Conservation (phyloP, 352 stramenopile species). For the Phytophthora podocarpi region DNA sequence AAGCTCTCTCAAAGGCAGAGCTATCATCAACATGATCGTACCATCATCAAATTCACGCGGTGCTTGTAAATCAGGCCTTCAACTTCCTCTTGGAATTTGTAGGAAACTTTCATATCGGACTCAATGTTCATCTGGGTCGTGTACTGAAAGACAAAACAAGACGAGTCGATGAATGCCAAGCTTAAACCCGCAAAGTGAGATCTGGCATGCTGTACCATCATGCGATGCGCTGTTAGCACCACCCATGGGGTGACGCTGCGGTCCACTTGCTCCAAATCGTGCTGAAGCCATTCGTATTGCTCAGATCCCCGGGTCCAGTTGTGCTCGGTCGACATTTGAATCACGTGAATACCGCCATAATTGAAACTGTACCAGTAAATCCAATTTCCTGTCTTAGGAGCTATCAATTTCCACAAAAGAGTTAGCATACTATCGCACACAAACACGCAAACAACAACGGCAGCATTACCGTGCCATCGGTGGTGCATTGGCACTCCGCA, state of each 20-base stretch:
- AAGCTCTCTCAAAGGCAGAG: background rate
- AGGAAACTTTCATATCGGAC: constrained; percentile 63
- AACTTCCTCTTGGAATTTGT: constrained; percentile 86
- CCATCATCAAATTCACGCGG: constrained; percentile 90
- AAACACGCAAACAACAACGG: background rate
- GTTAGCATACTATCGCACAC: background rate
- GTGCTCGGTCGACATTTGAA: constrained; percentile 92
- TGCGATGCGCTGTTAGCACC: constrained; percentile 89
- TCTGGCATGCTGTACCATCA: constrained; percentile 63
- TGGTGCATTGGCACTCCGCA: constrained; percentile 73
- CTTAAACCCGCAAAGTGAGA: background rate
- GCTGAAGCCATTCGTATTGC: constrained; percentile 89
- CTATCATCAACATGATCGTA: constrained; percentile 14
- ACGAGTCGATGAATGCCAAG: constrained; percentile 2
- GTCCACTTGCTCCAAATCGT: constrained; percentile 80
- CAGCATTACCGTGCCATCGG: constrained; percentile 62
- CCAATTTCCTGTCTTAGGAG: constrained; percentile 61
- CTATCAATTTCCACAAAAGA: constrained; percentile 30
- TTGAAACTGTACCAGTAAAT: constrained; percentile 93
- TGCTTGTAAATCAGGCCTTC: constrained; percentile 88
- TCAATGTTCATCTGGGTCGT: constrained; percentile 60
- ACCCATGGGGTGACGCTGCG: constrained; percentile 90
- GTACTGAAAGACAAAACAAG: constrained; percentile 34
- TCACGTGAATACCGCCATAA: constrained; percentile 86
- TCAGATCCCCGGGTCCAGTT: constrained; percentile 83